A percentile compares a stretch with the other conserved stretches of the same genome.
Conservation (phyloP, 306 rosid genomes). For the Begonia peltatifolia region DNA sequence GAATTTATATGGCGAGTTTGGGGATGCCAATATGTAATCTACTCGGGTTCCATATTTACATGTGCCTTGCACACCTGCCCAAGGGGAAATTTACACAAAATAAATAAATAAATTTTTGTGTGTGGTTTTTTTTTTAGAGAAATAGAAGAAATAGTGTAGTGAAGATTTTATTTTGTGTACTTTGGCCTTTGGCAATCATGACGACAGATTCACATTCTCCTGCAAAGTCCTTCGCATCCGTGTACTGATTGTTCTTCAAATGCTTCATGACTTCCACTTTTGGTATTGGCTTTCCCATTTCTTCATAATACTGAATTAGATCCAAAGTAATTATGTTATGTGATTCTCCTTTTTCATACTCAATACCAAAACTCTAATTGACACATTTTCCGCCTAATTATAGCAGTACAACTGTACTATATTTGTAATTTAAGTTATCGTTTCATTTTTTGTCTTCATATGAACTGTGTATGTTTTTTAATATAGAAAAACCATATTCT, state of each 20-base stretch:
- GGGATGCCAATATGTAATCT: constrained; percentile 74
- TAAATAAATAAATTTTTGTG: background rate
- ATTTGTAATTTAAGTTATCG: too few species aligned
- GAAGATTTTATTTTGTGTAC: constrained; percentile 23
- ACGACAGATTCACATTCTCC: constrained; percentile 82
- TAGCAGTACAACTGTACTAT: too few species aligned
- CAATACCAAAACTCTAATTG: background rate
- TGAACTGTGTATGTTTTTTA: too few species aligned
- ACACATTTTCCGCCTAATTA: background rate
- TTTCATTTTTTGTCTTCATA: too few species aligned
- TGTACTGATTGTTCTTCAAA: constrained; percentile 54
- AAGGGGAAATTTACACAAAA: background rate
- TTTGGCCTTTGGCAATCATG: constrained; percentile 98
- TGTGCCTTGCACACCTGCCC: constrained; percentile 93
- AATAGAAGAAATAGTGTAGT: background rate
- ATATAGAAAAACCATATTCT: too few species aligned
- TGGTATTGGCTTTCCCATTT: constrained; percentile 78
- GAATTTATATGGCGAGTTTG: constrained; percentile 48
- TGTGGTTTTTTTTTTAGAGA: background rate
- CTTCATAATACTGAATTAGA: constrained; percentile 54
- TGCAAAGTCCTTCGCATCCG: constrained; percentile 63
- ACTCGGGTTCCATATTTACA: constrained; percentile 95
- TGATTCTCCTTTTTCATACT: too few species aligned
- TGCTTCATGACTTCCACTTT: constrained; percentile 66
- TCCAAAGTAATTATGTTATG: too few species aligned